Evolutionary conservation across 176 grass and related monocot species (phyloP).

Genomic region (Olyra latifolia): DNA sequence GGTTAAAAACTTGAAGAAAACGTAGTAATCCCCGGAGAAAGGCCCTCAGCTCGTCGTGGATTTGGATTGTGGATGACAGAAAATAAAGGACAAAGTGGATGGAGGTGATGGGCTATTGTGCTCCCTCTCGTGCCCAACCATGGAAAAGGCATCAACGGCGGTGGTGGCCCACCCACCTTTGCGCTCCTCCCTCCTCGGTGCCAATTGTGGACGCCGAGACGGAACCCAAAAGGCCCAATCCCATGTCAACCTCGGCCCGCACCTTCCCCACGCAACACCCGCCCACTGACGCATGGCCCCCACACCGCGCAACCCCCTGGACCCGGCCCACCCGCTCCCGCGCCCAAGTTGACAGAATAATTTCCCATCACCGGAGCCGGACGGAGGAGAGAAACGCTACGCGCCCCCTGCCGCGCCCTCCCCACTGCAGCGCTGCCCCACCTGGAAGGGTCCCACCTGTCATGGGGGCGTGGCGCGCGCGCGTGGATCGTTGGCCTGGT

Average conservation of each 20-base stretch:
- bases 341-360: constrained; percentile 38
- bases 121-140: no score
- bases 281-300: neutral
- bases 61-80: no score
- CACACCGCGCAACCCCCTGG: accelerated
- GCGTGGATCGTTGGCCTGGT: neutral
- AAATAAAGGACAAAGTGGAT: no score
- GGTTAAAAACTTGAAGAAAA: no score
- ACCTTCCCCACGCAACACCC: neutral
- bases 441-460: accelerated
- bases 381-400: neutral
- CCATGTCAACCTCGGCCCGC: neutral
- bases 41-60: no score
- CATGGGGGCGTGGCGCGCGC: neutral
- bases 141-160: neutral
- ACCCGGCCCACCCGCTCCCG: neutral
- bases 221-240: neutral
- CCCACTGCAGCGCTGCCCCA: neutral
- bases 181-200: neutral
- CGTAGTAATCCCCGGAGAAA: no score
- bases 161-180: neutral
- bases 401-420: neutral
- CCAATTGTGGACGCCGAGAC: neutral
- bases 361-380: constrained; percentile 6
- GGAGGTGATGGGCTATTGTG: no score